These are phyloP conservation scores for Paramecium biaurelia DNA, from an alignment of 73 alveolate genomes.

Conservation along the genomic window DNA sequence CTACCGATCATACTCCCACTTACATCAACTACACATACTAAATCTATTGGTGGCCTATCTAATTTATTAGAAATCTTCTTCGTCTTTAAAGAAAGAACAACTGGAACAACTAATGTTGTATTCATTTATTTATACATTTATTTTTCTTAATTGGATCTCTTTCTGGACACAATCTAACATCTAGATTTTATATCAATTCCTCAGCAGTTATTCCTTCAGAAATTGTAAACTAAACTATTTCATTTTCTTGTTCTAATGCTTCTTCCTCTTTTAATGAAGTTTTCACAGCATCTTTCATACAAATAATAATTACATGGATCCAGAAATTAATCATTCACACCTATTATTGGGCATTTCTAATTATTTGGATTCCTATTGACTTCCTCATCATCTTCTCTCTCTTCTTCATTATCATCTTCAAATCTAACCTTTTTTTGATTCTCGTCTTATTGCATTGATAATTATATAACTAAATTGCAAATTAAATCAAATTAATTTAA, in stretches of 20 bases:
- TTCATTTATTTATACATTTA: not conserved
- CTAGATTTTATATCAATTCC: not conserved
- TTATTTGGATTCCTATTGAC: not conserved
- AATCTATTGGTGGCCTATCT: conserved; percentile 71
- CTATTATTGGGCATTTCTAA: conserved; percentile 5
- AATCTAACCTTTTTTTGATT: not conserved
- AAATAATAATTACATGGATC: not conserved
- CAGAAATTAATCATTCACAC: conserved; percentile 17
- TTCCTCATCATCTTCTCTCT: not conserved
- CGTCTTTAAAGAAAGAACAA: not conserved
- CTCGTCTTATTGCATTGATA: not conserved
- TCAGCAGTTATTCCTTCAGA: not conserved
- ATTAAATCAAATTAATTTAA: no score
- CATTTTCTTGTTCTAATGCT: conserved; percentile 29
- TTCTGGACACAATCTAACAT: not conserved
- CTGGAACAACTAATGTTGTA: not conserved
- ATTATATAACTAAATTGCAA: no score
- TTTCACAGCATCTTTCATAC: conserved; percentile 21
- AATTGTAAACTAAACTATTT: not conserved
- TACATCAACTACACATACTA: conserved; percentile 79
- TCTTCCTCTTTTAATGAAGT: not conserved
- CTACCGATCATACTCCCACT: conserved; percentile 81
- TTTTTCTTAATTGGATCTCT: not conserved
- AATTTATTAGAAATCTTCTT: not conserved
- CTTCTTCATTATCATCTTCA: not conserved